Conservation (phyloP, 2,329 filamentous ascomycete species). For the Juglanconis oblonga region DNA sequence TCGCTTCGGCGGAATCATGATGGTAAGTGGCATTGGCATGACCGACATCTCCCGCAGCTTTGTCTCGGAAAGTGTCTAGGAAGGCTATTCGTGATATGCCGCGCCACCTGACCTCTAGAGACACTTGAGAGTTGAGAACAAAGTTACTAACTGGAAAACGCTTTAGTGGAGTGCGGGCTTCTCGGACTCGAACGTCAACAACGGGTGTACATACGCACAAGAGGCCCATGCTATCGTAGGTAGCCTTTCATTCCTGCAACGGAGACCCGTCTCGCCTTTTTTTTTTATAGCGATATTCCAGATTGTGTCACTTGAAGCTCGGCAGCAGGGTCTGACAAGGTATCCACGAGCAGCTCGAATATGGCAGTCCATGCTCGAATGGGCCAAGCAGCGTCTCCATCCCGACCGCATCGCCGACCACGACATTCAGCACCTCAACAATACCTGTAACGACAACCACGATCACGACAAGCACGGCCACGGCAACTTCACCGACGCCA, state of each 20-base stretch:
- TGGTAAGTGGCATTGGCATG: constrained; percentile 18
- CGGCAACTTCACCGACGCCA: not conserved
- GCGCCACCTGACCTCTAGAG: too few species aligned
- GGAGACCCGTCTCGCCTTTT: not conserved
- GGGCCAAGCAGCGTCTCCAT: constrained; percentile 9
- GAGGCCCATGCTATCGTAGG: constrained; percentile 32
- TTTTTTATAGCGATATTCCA: not conserved
- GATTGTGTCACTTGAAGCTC: not conserved
- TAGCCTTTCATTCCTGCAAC: not conserved
- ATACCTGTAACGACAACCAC: not conserved
- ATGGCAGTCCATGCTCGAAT: not conserved
- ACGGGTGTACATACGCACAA: constrained; percentile 41
- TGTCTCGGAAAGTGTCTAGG: not conserved
- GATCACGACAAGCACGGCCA: not conserved
- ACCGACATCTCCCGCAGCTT: too few species aligned
- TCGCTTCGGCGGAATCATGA: constrained; percentile 36
- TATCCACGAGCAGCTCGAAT: not conserved
- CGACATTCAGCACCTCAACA: not conserved
- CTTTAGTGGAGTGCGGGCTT: constrained; percentile 36
- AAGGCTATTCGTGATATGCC: too few species aligned
- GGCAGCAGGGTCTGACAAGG: too few species aligned
- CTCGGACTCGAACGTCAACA: constrained; percentile 29
- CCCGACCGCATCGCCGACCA: not conserved
- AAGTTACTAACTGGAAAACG: not conserved
- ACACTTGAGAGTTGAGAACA: not conserved